Base-by-base conservation (phyloP, 116 monocot species). In the Thalassia testudinum region DNA sequence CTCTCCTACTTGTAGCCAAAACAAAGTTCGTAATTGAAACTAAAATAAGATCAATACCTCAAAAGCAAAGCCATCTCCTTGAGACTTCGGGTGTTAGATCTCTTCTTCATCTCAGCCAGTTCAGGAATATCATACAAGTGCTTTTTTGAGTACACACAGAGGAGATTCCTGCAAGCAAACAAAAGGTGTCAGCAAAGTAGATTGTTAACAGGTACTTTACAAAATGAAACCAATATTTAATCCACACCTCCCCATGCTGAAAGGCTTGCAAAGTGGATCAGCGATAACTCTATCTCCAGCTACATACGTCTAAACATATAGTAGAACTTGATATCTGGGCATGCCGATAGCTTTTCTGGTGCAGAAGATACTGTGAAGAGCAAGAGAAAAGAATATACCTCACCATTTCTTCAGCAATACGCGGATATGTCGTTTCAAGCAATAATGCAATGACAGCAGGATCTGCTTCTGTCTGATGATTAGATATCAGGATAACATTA, bases 391-490 rank as follows among this genome's bases (percentile, higher is more conserved):
- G 6, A 34, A 34, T n/a, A 34, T 34, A 4, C 45, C 4, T 5
- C 73, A 95, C 93, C 77, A 76, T 66, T 62, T 69, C 63, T 70
- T 87, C 95, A 53, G 81, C 74, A 62, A 95, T 53, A 64, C 20
- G 53, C n/a, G 84, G 58, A 69, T 67, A 50, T 53, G 75, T 81
- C 57, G 62, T 74, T 64, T 95, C 95, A 70, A 95, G 75, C 59
- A 85, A 69, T 67, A 87, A 65, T 43, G 74, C 73, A 63, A 95
- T 79, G 37, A 87, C 25, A 48, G 84, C 88, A 49, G 95, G 95
- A 75, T 95, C 95, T 59, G 87, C 95, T 70, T 95, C 95, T 20
- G 78, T 78, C 69, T 95, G 95, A 84, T 95, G 95, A 66, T 95
- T 95, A 24, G 95, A 95, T 53, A 87, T 70, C 50, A 95, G 59